Evolutionary conservation across 805 yeast genomes (phyloP).

Genomic region (Saccharomycopsis vini): DNA sequence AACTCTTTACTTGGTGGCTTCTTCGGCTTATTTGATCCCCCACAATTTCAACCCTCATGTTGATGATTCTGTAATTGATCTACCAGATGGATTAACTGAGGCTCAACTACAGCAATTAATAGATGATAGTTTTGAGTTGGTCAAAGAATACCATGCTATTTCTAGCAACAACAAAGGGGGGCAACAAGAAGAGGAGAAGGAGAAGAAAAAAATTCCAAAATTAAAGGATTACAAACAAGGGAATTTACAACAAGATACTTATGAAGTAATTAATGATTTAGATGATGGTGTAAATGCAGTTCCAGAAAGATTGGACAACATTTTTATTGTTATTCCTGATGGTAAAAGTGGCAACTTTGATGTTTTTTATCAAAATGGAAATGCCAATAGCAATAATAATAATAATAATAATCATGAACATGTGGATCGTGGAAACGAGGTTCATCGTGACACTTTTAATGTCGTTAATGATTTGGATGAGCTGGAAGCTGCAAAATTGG

Average conservation of each 20-base stretch:
- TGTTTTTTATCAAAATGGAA: slow-evolving; percentile 7
- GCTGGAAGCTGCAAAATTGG: slow-evolving; percentile 4
- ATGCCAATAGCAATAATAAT: background rate
- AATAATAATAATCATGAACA: background rate
- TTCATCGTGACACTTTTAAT: slow-evolving; percentile 6
- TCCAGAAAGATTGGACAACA: too few species aligned
- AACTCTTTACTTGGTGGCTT: too few species aligned
- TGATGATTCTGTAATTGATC: too few species aligned
- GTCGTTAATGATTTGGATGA: slow-evolving; percentile 6
- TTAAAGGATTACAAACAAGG: slow-evolving; percentile 1
- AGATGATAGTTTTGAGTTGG: too few species aligned
- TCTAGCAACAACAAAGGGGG: too few species aligned
- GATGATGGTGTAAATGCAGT: background rate
- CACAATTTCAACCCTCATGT: too few species aligned
- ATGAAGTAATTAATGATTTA: slow-evolving; percentile 1
- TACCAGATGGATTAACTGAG: too few species aligned
- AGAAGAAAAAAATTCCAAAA: background rate
- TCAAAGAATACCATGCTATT: too few species aligned
- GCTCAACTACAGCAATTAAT: too few species aligned
- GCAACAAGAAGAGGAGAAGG: too few species aligned
- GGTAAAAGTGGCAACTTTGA: slow-evolving; percentile 12
- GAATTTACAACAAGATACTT: slow-evolving; percentile 2
- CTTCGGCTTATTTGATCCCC: too few species aligned
- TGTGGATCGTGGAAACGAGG: background rate
- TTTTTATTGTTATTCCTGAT: slow-evolving; percentile 11